Evolutionary conservation across 768 basidiomycete species (phyloP), one percentile per base, ranked within the genome.

Genomic region (Phaffia tasmanica): DNA sequence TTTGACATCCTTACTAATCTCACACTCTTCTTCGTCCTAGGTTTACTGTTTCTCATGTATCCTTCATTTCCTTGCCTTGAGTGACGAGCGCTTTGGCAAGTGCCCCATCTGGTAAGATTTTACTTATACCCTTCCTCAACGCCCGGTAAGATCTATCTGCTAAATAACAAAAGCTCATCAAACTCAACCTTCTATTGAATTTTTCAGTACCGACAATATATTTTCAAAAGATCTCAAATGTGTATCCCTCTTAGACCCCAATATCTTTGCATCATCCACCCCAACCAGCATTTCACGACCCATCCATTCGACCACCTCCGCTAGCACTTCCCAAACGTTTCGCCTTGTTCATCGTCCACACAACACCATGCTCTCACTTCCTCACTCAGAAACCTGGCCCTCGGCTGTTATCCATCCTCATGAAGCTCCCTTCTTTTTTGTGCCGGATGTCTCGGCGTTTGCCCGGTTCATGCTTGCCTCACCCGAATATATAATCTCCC

Each of bases 401-500:
- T 94, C 91, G 1, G 91, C 94, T 68, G 81, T 93, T 1, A 78
- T 95, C 35, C 86, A 89, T 18, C 88, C 91, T 23, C 89, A 93
- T 70, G 86, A 92, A 73, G 89, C 91, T 0, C 94, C 95, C 8
- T 98, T 93, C 79, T 84, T 95, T 74, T 98, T 99, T 79, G 81
- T 94, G 25, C 95, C 93, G 0, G 91, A 97, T 73, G 87, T 95
- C 50, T 84, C 85, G 70, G 78, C 79, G 49, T 95, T 87, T 75
- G 82, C 92, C 23, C 91, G 89, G 73, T 95, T 98, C 79, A 95
- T 98, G 92, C 84, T 98, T 29, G 91, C 90, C 23, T 90, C 92
- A 0, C 90, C 94, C 0, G 80, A 83, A 1, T 88, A 93, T 75
- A 82, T 98, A 66, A 81, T 87, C 51, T 74, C 81, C 21, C 86